These are phyloP conservation scores for Arthrobotrys megalospora DNA, from an alignment of 2,329 filamentous ascomycete species.

Conservation along the genomic window DNA sequence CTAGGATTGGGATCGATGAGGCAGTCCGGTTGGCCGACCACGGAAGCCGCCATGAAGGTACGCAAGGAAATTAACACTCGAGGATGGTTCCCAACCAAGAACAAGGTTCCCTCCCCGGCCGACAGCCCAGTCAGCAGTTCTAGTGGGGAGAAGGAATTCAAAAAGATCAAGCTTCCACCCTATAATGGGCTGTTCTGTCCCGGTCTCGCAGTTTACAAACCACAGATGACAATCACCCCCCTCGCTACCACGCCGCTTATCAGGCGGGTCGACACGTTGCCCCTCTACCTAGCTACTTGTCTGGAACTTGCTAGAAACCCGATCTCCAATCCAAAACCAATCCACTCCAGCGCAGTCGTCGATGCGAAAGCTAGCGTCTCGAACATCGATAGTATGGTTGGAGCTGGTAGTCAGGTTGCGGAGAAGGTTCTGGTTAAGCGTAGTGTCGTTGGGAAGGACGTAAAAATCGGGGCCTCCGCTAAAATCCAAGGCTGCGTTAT, in stretches of 20 bases:
- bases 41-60: constrained; percentile 5
- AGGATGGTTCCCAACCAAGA: constrained; percentile 54
- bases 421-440: constrained; percentile 95
- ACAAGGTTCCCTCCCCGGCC: constrained; percentile 18
- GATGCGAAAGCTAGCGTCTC: constrained; percentile 86
- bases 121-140: constrained; percentile 39
- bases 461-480: constrained; percentile 87
- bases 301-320: constrained; percentile 82
- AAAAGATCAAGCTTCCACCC: constrained; percentile 41
- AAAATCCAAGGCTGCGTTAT: constrained; percentile 88
- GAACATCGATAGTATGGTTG: constrained; percentile 84
- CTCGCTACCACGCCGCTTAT: constrained; percentile 76
- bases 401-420: constrained; percentile 88
- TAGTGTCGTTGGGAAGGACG: constrained; percentile 87
- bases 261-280: constrained; percentile 88
- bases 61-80: constrained; percentile 59
- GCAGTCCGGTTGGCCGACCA: constrained; percentile 26
- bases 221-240: constrained; percentile 59
- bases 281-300: constrained; percentile 84
- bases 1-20: constrained; percentile 58
- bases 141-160: constrained; percentile 37
- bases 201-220: constrained; percentile 50
- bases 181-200: constrained; percentile 56
- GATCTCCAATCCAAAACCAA: constrained; percentile 39
- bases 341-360: constrained; percentile 71